A percentile compares a stretch with the other conserved stretches of the same genome.
These are phyloP conservation scores for Poteriospumella lacustris DNA, from an alignment of 108 stramenopile species.

Conservation along the genomic window DNA sequence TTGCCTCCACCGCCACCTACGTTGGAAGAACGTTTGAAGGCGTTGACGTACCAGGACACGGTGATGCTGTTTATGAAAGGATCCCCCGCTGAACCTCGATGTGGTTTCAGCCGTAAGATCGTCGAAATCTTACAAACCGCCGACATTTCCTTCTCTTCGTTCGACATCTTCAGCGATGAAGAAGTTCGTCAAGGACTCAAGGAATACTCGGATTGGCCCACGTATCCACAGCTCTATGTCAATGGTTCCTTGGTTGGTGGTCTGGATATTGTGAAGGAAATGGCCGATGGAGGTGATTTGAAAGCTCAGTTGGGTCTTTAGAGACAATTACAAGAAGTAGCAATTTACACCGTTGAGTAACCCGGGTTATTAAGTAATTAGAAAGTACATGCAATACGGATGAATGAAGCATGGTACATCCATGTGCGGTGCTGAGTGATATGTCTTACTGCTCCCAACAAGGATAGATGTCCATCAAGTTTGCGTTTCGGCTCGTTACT, in stretches of 20 bases:
- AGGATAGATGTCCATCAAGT: not conserved
- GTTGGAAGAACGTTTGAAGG: constrained; percentile 45
- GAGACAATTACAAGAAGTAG: not conserved
- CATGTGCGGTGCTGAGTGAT: not conserved
- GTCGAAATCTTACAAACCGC: constrained; percentile 63
- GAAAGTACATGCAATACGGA: not conserved
- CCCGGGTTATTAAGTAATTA: not conserved
- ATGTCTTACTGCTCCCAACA: not conserved
- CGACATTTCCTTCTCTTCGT: constrained; percentile 66
- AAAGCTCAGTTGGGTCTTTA: not conserved
- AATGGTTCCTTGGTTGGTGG: constrained; percentile 3
- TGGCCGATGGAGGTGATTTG: not conserved
- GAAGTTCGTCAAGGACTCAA: constrained; percentile 84
- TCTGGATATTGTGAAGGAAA: constrained; percentile 22
- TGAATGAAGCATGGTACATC: not conserved
- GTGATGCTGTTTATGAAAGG: constrained; percentile 97
- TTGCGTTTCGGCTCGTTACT: too few relatives aligned
- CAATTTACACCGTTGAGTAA: not conserved
- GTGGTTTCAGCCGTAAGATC: constrained; percentile 86
- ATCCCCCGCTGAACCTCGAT: constrained; percentile 67
- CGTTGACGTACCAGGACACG: constrained; percentile 55
- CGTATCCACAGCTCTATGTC: constrained; percentile 50
- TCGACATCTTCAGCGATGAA: constrained; percentile 73
- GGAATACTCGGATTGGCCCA: constrained; percentile 57
- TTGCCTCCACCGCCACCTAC: constrained; percentile 22